These are phyloP conservation scores for Talaromyces sp. DNA, from an alignment of 2,329 filamentous ascomycete species.

Conservation along the genomic window DNA sequence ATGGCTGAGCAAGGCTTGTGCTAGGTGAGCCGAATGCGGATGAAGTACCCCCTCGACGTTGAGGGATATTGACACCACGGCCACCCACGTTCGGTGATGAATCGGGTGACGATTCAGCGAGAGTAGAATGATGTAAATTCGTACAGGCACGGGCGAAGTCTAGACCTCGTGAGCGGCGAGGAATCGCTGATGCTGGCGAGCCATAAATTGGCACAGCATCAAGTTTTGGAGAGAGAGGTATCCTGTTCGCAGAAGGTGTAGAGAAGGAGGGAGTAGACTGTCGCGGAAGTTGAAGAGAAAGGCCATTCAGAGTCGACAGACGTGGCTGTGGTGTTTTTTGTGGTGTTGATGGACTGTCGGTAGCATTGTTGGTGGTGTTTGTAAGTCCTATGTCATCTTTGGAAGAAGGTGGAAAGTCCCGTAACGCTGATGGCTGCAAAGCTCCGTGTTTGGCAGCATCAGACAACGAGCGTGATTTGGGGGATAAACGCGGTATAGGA, in stretches of 20 bases:
- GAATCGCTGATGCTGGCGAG: constrained; percentile 82
- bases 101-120: constrained; percentile 86
- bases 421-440: constrained; percentile 58
- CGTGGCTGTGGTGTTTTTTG: constrained; percentile 60
- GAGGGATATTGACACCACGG: constrained; percentile 60
- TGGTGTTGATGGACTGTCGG: constrained; percentile 62
- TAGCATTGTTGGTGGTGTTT: constrained; percentile 22
- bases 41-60: constrained; percentile 46
- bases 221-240: constrained; percentile 78
- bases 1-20: constrained; percentile 56
- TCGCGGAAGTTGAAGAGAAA: constrained; percentile 68
- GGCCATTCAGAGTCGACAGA: constrained; percentile 59
- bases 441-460: constrained; percentile 60
- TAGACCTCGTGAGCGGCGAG: constrained; percentile 80
- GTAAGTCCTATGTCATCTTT: constrained; percentile 65
- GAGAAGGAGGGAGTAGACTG: constrained; percentile 37
- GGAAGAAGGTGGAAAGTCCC: constrained; percentile 52
- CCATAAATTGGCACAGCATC: constrained; percentile 82
- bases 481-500: constrained; percentile 28
- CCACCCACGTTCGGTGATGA: constrained; percentile 82
- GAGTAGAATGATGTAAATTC: constrained; percentile 89
- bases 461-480: constrained; percentile 62
- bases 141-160: constrained; percentile 93
- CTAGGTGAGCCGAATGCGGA: constrained; percentile 62
- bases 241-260: constrained; percentile 53